These are phyloP conservation scores for Phalaenopsis equestris DNA, from an alignment of 106 monocot genomes.

Conservation along the genomic window DNA sequence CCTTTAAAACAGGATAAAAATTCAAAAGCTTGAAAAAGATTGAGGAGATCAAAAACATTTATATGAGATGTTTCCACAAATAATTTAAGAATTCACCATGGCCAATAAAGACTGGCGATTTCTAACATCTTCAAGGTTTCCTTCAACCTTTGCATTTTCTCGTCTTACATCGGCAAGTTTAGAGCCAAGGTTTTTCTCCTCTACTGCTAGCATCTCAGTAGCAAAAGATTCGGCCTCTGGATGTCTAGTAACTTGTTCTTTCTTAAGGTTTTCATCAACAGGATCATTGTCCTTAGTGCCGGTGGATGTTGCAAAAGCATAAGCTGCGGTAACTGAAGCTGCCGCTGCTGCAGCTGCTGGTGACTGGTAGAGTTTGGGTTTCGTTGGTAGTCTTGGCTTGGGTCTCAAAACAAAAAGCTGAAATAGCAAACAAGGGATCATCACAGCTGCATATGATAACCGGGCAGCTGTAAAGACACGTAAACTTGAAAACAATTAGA, in stretches of 20 bases:
- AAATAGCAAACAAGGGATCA: not conserved
- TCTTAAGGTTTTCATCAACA: slow-evolving; percentile 14
- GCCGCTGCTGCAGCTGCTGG: slow-evolving; percentile 92
- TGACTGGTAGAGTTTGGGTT: slow-evolving; percentile 64
- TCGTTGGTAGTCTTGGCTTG: slow-evolving; percentile 34
- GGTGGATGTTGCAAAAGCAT: slow-evolving; percentile 48
- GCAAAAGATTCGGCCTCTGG: slow-evolving; percentile 13
- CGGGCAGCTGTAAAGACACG: no score
- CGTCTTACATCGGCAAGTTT: slow-evolving; percentile 43
- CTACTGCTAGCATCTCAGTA: slow-evolving; percentile 21
- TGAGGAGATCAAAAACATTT: not conserved
- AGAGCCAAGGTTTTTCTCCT: slow-evolving; percentile 50
- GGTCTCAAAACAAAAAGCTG: slow-evolving; percentile 75
- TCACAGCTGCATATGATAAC: no score
- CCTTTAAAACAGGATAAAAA: slow-evolving; percentile 26
- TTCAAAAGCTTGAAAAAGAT: not conserved
- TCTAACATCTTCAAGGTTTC: slow-evolving; percentile 37
- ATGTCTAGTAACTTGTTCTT: slow-evolving; percentile 10
- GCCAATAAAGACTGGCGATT: slow-evolving; percentile 37
- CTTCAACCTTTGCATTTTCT: slow-evolving; percentile 57
- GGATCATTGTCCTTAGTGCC: slow-evolving; percentile 23
- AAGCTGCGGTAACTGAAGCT: slow-evolving; percentile 87
- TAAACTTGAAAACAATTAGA: no score
- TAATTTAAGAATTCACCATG: slow-evolving; percentile 34
- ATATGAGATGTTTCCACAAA: not conserved